Evolutionary conservation across 495 filamentous ascomycete species (phyloP).

Genomic region (Penicillium subrubescens): DNA sequence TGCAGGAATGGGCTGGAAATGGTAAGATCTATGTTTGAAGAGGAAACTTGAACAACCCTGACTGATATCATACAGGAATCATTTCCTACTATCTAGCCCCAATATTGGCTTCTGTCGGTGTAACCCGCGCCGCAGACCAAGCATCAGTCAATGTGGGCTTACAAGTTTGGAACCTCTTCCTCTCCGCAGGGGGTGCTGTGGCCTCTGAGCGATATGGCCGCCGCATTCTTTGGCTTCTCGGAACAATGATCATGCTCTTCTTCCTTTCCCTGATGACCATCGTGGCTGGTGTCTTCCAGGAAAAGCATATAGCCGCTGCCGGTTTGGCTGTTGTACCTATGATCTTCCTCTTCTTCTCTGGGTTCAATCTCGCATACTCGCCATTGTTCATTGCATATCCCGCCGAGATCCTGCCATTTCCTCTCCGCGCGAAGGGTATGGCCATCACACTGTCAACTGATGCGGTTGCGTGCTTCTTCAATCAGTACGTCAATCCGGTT

Average conservation of each 20-base stretch:
- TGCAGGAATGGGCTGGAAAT: constrained; percentile 69
- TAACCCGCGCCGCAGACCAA: constrained; percentile 48
- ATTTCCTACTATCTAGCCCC: constrained; percentile 61
- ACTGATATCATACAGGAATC: constrained; percentile 33
- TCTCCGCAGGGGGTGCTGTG: constrained; percentile 49
- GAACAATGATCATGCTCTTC: constrained; percentile 57
- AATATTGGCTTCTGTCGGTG: constrained; percentile 58
- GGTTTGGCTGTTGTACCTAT: constrained; percentile 59
- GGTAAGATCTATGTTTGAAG: constrained; percentile 29
- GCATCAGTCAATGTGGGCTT: constrained; percentile 34
- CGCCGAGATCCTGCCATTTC: constrained; percentile 68
- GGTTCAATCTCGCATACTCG: constrained; percentile 61
- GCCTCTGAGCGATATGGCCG: constrained; percentile 61
- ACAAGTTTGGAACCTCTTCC: constrained; percentile 29
- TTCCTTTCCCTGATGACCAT: constrained; percentile 58
- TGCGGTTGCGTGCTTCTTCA: constrained; percentile 58
- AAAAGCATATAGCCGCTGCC: constrained; percentile 43
- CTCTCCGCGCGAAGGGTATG: constrained; percentile 70
- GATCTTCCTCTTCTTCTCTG: constrained; percentile 60
- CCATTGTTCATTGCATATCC: constrained; percentile 65
- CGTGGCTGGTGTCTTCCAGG: constrained; percentile 54
- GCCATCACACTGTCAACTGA: constrained; percentile 62
- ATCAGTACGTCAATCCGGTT: constrained; percentile 62
- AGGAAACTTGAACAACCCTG: not conserved
- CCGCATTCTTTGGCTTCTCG: constrained; percentile 55